Evolutionary conservation across 441 rosid species (phyloP).

Genomic region (Populus trichocarpa): DNA sequence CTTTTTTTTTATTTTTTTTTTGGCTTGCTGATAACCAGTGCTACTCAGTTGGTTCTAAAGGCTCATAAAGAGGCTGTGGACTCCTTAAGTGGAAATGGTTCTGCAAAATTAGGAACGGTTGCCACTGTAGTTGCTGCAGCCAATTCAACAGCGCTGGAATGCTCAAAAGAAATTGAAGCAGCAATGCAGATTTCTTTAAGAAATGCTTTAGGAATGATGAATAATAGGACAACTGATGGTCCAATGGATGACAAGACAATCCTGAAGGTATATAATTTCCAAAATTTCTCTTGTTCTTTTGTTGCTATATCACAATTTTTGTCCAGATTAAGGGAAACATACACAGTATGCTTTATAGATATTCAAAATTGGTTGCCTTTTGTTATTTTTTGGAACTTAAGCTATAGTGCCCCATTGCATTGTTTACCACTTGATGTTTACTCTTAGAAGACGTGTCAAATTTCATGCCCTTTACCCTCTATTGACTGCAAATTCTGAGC

Average conservation of each 20-base stretch:
- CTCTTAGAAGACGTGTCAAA: background rate
- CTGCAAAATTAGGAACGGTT: constrained; percentile 85
- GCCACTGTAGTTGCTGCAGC: constrained; percentile 98
- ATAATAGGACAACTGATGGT: constrained; percentile 60
- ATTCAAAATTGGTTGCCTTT: background rate
- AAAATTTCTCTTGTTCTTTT: background rate
- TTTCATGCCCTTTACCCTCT: background rate
- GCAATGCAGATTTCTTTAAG: constrained; percentile 96
- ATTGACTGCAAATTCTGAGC: background rate
- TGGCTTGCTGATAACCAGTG: constrained; percentile 41
- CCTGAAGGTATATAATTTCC: constrained; percentile 61
- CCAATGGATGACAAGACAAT: constrained; percentile 93
- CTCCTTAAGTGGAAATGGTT: constrained; percentile 86
- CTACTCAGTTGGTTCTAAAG: constrained; percentile 87
- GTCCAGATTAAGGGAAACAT: background rate
- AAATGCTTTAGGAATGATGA: constrained; percentile 68
- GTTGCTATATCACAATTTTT: background rate
- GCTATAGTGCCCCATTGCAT: background rate
- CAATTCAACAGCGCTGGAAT: constrained; percentile 87
- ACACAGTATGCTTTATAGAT: background rate
- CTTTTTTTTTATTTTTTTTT: background rate
- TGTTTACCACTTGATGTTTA: background rate
- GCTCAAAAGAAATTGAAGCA: constrained; percentile 92
- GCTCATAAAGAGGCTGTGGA: constrained; percentile 97
- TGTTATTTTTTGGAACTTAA: background rate